Evolutionary conservation across 2,329 filamentous ascomycete genomes (phyloP).

Genomic region (Neofusicoccum kwambonambiense): DNA sequence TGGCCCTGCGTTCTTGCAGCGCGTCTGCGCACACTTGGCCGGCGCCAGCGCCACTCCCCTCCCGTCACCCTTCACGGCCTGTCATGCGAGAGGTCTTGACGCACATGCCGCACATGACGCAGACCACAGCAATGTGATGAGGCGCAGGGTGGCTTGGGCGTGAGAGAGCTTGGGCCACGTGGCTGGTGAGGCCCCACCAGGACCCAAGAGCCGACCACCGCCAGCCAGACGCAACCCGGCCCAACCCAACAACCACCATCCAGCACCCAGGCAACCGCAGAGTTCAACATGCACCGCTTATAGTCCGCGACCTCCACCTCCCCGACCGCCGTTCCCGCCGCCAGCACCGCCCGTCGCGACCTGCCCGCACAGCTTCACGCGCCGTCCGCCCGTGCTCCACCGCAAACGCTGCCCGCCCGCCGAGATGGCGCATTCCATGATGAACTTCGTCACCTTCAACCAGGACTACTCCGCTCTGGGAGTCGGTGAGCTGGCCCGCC

Average conservation of each 20-base stretch:
- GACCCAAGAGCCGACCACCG: background rate
- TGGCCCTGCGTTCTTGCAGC: too few species aligned
- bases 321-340: background rate
- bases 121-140: background rate
- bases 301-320: background rate
- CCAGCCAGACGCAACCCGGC: background rate
- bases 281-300: conserved; percentile 1
- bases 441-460: conserved; percentile 99
- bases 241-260: background rate
- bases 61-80: too few species aligned
- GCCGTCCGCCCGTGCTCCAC: background rate
- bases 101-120: too few species aligned
- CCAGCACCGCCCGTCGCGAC: background rate
- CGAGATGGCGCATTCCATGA: conserved; percentile 58
- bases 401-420: conserved; percentile 28
- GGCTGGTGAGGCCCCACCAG: background rate
- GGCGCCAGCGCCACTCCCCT: too few species aligned
- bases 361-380: background rate
- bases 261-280: background rate
- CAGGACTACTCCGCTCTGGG: conserved; percentile 97
- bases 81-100: too few species aligned
- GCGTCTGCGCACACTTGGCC: too few species aligned
- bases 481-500: conserved; percentile 64
- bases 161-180: background rate
- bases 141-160: background rate